Evolutionary conservation across 805 yeast species (phyloP).

Genomic region (Monosporozyma aerobia): DNA sequence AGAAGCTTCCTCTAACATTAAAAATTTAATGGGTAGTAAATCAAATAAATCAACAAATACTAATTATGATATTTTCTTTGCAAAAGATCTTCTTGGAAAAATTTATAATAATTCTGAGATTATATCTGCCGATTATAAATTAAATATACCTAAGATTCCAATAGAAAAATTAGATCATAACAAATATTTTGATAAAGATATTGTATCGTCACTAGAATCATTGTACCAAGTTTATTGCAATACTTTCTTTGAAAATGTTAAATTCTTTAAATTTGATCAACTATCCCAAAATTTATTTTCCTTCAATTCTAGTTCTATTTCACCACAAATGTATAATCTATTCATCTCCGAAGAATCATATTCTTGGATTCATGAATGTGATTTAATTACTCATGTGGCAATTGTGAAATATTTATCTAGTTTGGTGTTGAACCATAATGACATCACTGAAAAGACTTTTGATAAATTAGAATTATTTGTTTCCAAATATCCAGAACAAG

Average conservation of each 20-base stretch:
- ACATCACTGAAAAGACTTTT: conserved; percentile 34
- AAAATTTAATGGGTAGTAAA: background rate
- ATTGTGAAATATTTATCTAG: conserved; percentile 53
- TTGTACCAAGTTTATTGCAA: conserved; percentile 58
- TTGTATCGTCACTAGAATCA: conserved; percentile 52
- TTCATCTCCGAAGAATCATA: conserved; percentile 40
- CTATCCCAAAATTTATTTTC: conserved; percentile 44
- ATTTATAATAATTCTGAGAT: conserved; percentile 7
- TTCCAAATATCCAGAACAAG: conserved; percentile 37
- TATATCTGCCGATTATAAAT: conserved; percentile 3
- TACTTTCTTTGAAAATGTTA: conserved; percentile 51
- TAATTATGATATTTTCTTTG: conserved; percentile 1
- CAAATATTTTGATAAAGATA: conserved; percentile 42
- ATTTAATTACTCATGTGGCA: conserved; percentile 47
- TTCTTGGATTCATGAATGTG: conserved; percentile 64
- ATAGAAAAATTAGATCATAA: conserved; percentile 33
- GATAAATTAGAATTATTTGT: conserved; percentile 47
- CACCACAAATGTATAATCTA: conserved; percentile 54
- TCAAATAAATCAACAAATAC: background rate
- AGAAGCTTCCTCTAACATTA: background rate
- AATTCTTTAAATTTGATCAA: conserved; percentile 58
- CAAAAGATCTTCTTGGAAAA: conserved; percentile 1
- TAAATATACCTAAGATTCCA: conserved; percentile 35
- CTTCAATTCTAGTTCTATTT: conserved; percentile 44
- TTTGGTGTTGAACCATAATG: conserved; percentile 40